phyloP scores from a whole-genome alignment of 2,329 filamentous ascomycete species.

The Huntiella bhutanensis region DNA sequence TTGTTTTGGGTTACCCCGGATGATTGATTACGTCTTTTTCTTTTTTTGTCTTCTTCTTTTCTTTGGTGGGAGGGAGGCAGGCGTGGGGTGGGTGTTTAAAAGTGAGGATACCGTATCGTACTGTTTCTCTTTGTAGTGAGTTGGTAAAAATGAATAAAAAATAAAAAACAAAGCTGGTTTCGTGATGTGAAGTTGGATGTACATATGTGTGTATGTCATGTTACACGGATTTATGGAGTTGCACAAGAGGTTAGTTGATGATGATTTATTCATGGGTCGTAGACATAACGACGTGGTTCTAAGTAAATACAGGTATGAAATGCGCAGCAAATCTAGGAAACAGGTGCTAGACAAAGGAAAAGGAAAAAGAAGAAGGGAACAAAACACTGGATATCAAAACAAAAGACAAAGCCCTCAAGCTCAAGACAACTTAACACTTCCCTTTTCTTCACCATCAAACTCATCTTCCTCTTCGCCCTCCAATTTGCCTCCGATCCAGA shows the following conservation, averaged over 20 bases:
- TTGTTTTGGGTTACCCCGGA: too few species aligned
- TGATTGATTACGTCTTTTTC: neutral
- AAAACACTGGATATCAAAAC: slow-evolving; percentile 11
- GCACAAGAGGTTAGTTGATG: too few species aligned
- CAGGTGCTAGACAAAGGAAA: neutral
- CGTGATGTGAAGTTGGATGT: too few species aligned
- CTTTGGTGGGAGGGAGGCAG: slow-evolving; percentile 6
- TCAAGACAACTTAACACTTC: slow-evolving; percentile 50
- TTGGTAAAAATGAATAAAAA: slow-evolving; percentile 1
- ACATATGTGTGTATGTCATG: too few species aligned
- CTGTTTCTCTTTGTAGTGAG: neutral
- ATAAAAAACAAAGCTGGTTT: neutral
- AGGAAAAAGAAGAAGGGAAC: neutral
- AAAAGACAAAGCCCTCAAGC: slow-evolving; percentile 12
- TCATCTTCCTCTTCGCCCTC: slow-evolving; percentile 39
- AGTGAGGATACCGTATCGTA: neutral
- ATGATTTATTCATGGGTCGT: too few species aligned
- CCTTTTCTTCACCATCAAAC: slow-evolving; percentile 44
- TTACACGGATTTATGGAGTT: too few species aligned
- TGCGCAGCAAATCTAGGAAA: neutral
- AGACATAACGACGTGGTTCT: neutral
- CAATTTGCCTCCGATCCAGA: slow-evolving; percentile 37
- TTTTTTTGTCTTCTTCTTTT: slow-evolving; percentile 13
- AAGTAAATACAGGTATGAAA: neutral
- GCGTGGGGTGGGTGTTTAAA: neutral